A percentile compares a stretch with the other conserved stretches of the same genome.
Evolutionary conservation across 805 yeast genomes (phyloP).

Genomic region (Yamadazyma sp.): DNA sequence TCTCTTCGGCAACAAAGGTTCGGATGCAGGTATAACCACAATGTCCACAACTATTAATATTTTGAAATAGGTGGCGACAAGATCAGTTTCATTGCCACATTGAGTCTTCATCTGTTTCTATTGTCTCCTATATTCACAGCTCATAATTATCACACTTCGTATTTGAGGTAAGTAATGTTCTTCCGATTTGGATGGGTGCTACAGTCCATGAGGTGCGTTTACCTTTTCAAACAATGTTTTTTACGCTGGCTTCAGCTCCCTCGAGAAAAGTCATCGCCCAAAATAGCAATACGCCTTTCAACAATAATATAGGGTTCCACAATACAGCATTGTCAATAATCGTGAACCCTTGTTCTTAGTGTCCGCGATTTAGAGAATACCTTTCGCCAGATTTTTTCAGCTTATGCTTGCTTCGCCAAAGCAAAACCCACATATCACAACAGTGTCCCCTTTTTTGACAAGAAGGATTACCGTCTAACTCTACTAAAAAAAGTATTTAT

Average conservation of each 20-base stretch:
- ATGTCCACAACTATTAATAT: background rate
- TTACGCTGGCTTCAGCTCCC: no score
- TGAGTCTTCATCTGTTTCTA: background rate
- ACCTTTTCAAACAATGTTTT: no score
- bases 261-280: conserved; percentile 3
- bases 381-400: no score
- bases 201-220: background rate
- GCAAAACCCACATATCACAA: no score
- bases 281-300: conserved; percentile 3
- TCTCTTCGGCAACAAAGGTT: conserved; percentile 3
- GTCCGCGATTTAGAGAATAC: conserved; percentile 1
- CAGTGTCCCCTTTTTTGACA: no score
- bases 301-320: background rate
- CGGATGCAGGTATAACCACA: no score
- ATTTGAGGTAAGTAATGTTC: background rate
- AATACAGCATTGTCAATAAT: background rate
- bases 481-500: no score
- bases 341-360: conserved; percentile 3
- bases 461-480: no score
- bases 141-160: background rate
- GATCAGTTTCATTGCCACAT: conserved; percentile 3
- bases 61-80: background rate
- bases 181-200: background rate
- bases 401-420: no score
- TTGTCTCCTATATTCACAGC: background rate